Conservation (phyloP, 1,284 basidiomycete species). For the Trametes sp. region DNA sequence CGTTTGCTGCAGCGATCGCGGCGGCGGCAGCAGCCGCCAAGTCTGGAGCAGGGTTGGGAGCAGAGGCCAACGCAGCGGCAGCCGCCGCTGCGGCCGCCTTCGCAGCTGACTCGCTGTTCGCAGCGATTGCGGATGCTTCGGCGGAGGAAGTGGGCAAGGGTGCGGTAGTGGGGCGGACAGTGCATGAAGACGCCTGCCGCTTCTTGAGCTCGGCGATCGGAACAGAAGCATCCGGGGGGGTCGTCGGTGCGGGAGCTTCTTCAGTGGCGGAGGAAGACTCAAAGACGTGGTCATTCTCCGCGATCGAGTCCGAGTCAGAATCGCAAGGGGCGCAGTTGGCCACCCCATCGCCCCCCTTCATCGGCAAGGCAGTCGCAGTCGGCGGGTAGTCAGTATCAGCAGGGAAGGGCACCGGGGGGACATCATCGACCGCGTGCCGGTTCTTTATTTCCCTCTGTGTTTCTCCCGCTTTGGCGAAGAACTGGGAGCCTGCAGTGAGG, state of each 20-base stretch:
- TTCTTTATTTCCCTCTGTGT: not conserved
- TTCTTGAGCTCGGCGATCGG: not conserved
- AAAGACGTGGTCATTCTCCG: not conserved
- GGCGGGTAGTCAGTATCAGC: not conserved
- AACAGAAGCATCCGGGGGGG: not conserved
- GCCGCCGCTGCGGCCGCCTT: slow-evolving; percentile 18
- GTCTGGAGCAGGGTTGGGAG: slow-evolving; percentile 2
- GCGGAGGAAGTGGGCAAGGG: slow-evolving; percentile 8
- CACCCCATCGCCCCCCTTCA: not conserved
- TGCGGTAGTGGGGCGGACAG: not conserved
- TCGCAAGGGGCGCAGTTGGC: not conserved
- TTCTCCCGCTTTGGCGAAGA: not conserved
- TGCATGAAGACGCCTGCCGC: not conserved
- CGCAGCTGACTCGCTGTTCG: not conserved
- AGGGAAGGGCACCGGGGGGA: not conserved
- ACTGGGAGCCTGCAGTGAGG: slow-evolving; percentile 12
- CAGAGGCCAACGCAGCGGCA: slow-evolving; percentile 5
- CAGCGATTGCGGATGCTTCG: slow-evolving; percentile 6
- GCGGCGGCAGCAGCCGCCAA: slow-evolving; percentile 7
- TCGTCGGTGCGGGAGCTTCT: not conserved
- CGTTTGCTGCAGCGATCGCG: slow-evolving; percentile 7
- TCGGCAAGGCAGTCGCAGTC: not conserved
- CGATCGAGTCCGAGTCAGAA: not conserved
- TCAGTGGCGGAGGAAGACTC: not conserved
- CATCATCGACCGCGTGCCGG: not conserved